Evolutionary conservation across 2,329 filamentous ascomycete species (phyloP), one percentile per base, ranked within the genome.

Genomic region (Coniosporium tulheliwenetii): DNA sequence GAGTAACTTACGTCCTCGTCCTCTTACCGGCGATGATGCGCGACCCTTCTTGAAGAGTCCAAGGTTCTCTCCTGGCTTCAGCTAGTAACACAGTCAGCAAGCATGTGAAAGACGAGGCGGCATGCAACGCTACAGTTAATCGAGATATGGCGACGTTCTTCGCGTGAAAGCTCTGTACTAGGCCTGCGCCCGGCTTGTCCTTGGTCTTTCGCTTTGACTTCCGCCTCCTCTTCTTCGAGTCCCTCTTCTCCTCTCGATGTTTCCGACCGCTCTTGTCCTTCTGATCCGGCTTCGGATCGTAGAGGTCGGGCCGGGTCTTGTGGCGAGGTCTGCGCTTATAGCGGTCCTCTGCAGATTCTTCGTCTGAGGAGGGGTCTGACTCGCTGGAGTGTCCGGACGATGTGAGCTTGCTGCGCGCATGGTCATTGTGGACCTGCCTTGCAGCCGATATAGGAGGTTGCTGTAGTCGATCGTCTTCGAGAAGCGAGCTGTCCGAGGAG

Each of bases 41-140:
- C 56, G 62, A 13, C 67, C 67, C 52, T 66, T 67, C 44, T 58
- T 66, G 53, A 70, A 70, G 10, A 71, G 51, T 1, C 67, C 67
- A 37, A 61, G 47, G 39, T 55, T 57, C 36, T 52, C 54, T 39
- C 52, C 52, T 16, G 63, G 60, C 49, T 60, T 64, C 43, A 70
- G 54, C 66, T 70, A 44, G 44, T 45, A 48, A 50, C 46, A 48
- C 40, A 48, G 15, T 37, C 41, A 36, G 39, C 41, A 31, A 48
- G 16, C 7, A 19, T 36, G 35, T 45, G 41, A 44, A 39, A 41
- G 41, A 55, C 45, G 10, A 8, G 19, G 26, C 30, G 7, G 14
- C 3, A 37, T 31, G 14, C 10, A 5, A 26, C 15, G 44, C 57
- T 52, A 70, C 67, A 32, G 67, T 71, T 46, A 70, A 50, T 45